Base-by-base conservation (phyloP, 2,329 filamentous ascomycete species). In the Amauroascus niger region DNA sequence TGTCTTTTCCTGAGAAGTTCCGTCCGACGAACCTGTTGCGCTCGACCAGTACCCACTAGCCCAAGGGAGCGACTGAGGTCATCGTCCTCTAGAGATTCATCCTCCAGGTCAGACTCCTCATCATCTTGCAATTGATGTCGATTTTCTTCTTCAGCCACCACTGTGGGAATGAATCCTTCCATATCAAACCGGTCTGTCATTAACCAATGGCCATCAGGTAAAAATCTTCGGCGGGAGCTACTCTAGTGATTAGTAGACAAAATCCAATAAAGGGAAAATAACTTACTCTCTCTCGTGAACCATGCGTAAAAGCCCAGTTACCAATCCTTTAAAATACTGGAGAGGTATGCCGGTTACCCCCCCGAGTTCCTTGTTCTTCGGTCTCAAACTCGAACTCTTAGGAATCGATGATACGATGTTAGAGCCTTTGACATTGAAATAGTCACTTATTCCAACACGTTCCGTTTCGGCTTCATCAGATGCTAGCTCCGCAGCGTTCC, bases 171-270 rank as follows among this genome's bases (percentile, higher is more conserved):
- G 63, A 97, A 97, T 0, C 85, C 82, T 57, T 86, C 83, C 84
- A 95, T 93, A 63, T 96, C 86, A 54, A 97, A 87, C 18, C 77
- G 76, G 57, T 82, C 84, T 0, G 86, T 93, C 90, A 97, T 97
- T 33, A 97, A 76, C 93, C 93, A 98, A 67, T 95, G 90, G 47
- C 82, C 80, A n/a, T 77, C 71, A 1, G 88, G 86, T 20, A 97
- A 71, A 65, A 97, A 97, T 28, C 80, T 83, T 20, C 90, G 82
- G 56, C 93, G 79, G 6, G 93, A 98, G 68, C 72, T 74, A 54
- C n/a, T 11, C 22, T 8, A 39, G 13, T 5, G 3, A 20, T 54
- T 32, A 47, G 24, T 37, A 13, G 22, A 9, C 46, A 32, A 28
- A n/a, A 49, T 48, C 33, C 26, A 53, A 33, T 20, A 28, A 57